phyloP scores from a whole-genome alignment of 2,329 filamentous ascomycete species.

The Monosporascus sp. region DNA sequence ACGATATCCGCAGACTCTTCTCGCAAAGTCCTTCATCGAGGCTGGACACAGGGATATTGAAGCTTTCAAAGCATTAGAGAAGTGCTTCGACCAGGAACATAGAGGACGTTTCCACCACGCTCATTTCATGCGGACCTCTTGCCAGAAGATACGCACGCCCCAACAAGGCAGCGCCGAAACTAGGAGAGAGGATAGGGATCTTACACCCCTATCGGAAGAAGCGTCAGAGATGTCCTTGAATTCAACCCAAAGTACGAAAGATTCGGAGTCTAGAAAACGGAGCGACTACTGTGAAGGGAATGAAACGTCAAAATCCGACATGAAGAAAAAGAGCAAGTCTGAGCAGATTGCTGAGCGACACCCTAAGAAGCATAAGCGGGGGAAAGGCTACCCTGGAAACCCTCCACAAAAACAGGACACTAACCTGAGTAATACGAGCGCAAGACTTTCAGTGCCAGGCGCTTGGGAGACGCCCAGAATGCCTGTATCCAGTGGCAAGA shows the following conservation, averaged over 20 bases:
- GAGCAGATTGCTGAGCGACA: slow-evolving; percentile 32
- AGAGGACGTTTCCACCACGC: slow-evolving; percentile 53
- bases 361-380: slow-evolving; percentile 26
- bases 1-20: slow-evolving; percentile 35
- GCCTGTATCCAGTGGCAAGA: slow-evolving; percentile 27
- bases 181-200: slow-evolving; percentile 26
- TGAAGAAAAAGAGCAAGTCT: slow-evolving; percentile 31
- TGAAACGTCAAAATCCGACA: slow-evolving; percentile 16
- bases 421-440: slow-evolving; percentile 10
- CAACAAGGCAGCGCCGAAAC: slow-evolving; percentile 22
- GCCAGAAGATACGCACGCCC: slow-evolving; percentile 42
- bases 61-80: slow-evolving; percentile 57
- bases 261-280: slow-evolving; percentile 13
- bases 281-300: slow-evolving; percentile 15
- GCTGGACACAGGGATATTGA: slow-evolving; percentile 57
- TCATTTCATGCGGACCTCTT: slow-evolving; percentile 57
- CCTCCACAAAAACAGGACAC: slow-evolving; percentile 28
- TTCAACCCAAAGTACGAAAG: slow-evolving; percentile 10
- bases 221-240: slow-evolving; percentile 16
- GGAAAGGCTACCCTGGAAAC: slow-evolving; percentile 31
- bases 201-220: slow-evolving; percentile 25
- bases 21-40: slow-evolving; percentile 62
- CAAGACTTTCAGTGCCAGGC: slow-evolving; percentile 12
- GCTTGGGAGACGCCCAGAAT: slow-evolving; percentile 25
- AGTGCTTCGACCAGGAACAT: slow-evolving; percentile 58